Evolutionary conservation across 164 flowering plant species (phyloP).

Genomic region (Pachysandra terminalis): DNA sequence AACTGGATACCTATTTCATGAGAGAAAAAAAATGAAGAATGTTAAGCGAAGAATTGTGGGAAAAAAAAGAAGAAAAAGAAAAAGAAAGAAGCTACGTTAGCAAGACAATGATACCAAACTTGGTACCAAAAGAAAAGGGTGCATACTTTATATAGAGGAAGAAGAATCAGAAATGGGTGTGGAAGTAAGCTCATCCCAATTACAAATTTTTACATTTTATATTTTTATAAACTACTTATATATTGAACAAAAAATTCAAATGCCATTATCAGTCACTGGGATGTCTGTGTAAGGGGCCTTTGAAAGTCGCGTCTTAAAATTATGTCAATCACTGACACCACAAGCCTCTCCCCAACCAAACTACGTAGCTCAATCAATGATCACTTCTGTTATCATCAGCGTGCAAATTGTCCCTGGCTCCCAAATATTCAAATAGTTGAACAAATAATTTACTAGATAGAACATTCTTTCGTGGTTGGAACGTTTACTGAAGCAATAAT

Average conservation of each 20-base stretch:
- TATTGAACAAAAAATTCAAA: too few species aligned
- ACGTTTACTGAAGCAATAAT: background rate
- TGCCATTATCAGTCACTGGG: background rate
- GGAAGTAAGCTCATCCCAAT: too few species aligned
- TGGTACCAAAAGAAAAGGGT: too few species aligned
- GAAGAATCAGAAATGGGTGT: too few species aligned
- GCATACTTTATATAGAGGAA: too few species aligned
- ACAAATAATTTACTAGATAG: background rate
- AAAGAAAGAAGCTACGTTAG: too few species aligned
- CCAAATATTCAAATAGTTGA: too few species aligned
- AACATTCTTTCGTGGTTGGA: background rate
- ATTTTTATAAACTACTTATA: too few species aligned
- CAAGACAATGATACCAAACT: too few species aligned
- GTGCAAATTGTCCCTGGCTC: background rate
- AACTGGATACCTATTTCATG: conserved; percentile 73
- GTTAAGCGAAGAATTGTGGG: too few species aligned
- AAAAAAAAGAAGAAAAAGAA: too few species aligned
- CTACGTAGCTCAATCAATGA: background rate
- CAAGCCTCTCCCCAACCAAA: background rate
- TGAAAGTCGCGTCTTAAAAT: background rate
- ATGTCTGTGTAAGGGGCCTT: background rate
- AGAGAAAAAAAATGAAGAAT: background rate
- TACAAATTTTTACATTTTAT: too few species aligned
- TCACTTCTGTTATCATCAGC: background rate
- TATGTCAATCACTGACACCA: background rate